A percentile compares a stretch with the other conserved stretches of the same genome.
phyloP scores from a whole-genome alignment of 306 rosid species.

The Psophocarpus tetragonolobus region DNA sequence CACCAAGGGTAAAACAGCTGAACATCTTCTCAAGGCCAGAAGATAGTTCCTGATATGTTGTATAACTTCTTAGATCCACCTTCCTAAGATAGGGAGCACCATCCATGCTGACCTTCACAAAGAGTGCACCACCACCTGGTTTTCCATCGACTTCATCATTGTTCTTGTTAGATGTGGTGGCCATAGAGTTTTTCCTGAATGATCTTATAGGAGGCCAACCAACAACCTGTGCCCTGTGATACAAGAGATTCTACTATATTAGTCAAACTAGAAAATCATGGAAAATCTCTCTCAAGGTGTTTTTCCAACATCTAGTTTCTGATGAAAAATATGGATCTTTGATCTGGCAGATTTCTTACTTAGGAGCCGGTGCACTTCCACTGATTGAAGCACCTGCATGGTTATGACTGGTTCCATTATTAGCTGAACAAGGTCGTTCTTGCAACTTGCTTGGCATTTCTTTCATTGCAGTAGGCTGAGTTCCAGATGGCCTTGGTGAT shows the following conservation, averaged over 20 bases:
- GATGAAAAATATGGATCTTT: not conserved
- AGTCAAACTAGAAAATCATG: not conserved
- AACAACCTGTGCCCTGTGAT: conserved; percentile 90
- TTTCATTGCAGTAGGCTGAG: conserved; percentile 54
- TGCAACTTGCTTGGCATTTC: conserved; percentile 63
- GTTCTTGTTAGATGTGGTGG: conserved; percentile 73
- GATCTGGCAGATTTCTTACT: conserved; percentile 53
- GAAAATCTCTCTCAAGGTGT: not conserved
- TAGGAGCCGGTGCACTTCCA: conserved; percentile 75
- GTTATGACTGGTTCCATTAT: conserved; percentile 52
- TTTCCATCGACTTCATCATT: conserved; percentile 93
- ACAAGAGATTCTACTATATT: conserved; percentile 1
- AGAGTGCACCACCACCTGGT: conserved; percentile 75
- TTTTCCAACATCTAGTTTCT: not conserved
- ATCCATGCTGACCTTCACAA: conserved; percentile 98
- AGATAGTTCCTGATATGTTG: conserved; percentile 81
- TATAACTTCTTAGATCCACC: conserved; percentile 84
- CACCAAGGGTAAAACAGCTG: conserved; percentile 91
- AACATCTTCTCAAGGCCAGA: conserved; percentile 98
- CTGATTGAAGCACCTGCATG: conserved; percentile 48
- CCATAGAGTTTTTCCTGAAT: conserved; percentile 83
- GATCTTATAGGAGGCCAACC: conserved; percentile 99
- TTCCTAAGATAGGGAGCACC: conserved; percentile 98
- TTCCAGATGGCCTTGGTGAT: conserved; percentile 67
- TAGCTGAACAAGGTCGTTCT: conserved; percentile 65